These are phyloP conservation scores for Candida golubevii DNA, from an alignment of 805 yeast species.

Conservation along the genomic window DNA sequence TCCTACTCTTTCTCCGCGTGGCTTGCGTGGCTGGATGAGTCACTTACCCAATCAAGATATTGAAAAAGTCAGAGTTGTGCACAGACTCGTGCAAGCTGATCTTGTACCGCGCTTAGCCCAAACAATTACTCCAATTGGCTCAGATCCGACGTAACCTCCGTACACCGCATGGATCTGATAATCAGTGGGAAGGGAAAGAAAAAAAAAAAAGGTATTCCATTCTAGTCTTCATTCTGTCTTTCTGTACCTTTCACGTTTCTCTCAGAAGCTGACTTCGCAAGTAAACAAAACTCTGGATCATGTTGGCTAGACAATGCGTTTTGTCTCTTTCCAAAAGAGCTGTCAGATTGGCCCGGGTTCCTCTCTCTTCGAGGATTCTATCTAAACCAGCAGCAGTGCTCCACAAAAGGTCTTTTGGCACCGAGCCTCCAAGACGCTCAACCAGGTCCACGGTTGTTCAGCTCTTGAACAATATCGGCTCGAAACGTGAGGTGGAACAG, in stretches of 20 bases:
- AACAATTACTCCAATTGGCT: slow-evolving; percentile 28
- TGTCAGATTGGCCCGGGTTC: slow-evolving; percentile 5
- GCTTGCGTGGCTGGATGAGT: too few species aligned
- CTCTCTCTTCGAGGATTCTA: not conserved
- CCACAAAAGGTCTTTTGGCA: slow-evolving; percentile 6
- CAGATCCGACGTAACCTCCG: slow-evolving; percentile 11
- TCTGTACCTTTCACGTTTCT: not conserved
- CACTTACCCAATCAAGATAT: too few species aligned
- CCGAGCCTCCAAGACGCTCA: slow-evolving; percentile 30
- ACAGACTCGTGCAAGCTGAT: slow-evolving; percentile 18
- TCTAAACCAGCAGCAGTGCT: not conserved
- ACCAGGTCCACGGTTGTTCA: slow-evolving; percentile 96
- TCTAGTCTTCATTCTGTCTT: not conserved
- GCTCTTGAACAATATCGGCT: slow-evolving; percentile 89
- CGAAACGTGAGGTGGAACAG: slow-evolving; percentile 97
- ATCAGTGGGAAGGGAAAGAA: not conserved
- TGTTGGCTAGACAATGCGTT: slow-evolving; percentile 13
- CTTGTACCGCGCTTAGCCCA: slow-evolving; percentile 38
- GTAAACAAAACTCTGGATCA: not conserved
- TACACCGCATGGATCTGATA: slow-evolving; percentile 10
- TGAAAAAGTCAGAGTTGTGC: too few species aligned
- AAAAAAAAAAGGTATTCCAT: not conserved
- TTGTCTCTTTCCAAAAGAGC: slow-evolving; percentile 9
- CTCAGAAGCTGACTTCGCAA: too few species aligned
- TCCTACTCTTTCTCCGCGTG: too few species aligned